Evolutionary conservation across 2,329 filamentous ascomycete genomes (phyloP).

Genomic region (Magnaporthiopsis rhizophila): DNA sequence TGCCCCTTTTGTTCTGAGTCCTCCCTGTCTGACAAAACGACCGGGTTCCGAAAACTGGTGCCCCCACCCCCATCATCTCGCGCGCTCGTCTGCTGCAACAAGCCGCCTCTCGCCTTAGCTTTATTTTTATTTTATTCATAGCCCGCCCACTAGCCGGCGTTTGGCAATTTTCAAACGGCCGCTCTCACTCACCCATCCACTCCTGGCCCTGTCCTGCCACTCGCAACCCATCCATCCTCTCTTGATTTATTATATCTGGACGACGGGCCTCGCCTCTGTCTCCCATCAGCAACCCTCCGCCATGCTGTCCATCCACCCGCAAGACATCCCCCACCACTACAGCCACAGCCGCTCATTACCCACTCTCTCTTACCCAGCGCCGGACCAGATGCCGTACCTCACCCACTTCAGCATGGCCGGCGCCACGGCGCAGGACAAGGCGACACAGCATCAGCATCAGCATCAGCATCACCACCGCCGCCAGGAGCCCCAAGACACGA

Average conservation of each 20-base stretch:
- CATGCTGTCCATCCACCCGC: conserved; percentile 8
- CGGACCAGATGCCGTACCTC: conserved; percentile 3
- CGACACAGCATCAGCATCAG: not conserved
- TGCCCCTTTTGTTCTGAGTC: too few species aligned
- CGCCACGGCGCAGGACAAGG: conserved; percentile 1
- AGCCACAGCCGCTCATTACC: not conserved
- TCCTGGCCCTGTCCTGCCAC: not conserved
- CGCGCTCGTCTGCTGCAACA: too few species aligned
- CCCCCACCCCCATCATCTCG: too few species aligned
- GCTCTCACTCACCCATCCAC: not conserved
- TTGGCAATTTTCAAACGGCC: too few species aligned
- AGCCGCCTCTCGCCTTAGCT: too few species aligned
- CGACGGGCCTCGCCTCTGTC: not conserved
- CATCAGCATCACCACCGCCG: not conserved
- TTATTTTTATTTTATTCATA: too few species aligned
- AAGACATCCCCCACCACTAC: conserved; percentile 6
- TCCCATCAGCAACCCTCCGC: not conserved
- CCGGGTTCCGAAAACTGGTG: too few species aligned
- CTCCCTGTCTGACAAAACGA: too few species aligned
- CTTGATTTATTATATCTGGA: conserved; percentile 1
- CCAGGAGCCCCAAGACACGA: conserved; percentile 8
- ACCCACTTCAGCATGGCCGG: conserved; percentile 1
- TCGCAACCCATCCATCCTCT: not conserved
- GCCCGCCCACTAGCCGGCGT: too few species aligned
- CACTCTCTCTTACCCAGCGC: conserved; percentile 5